Evolutionary conservation across 805 yeast genomes (phyloP), one percentile per base, ranked within the genome.

Genomic region (Brettanomyces naardenensis): DNA sequence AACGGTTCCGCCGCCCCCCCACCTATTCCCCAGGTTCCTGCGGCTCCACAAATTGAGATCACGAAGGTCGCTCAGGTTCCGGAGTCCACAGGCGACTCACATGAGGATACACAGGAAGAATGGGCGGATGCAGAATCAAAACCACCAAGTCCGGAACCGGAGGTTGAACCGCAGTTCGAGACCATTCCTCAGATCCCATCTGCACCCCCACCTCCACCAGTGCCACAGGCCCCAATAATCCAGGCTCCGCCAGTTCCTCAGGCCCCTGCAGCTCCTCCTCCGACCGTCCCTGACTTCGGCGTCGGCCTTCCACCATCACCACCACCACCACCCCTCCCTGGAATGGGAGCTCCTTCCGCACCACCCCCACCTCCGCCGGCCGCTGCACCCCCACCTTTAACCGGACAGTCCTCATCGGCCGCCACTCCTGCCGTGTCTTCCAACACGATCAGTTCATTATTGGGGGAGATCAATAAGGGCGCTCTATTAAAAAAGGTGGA

Each of bases 381-480:
- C 10, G 21, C 35, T n/a, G 44, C 47, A 15, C 56, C 59, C 3
- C 52, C 62, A 6, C 56, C 68, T 5, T 63, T 67, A 5, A 53
- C 64, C 22, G 54, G 61, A 18, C 54, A 62, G 4, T 9, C 4
- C 19, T n/a, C 56, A 5, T 45, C 64, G 7, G 49, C 62, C 19
- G 48, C 61, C 3, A 59, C 58, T 5, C 52, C 65, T 0, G 48
- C 60, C 3, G 58, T 59, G 5, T 49, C 65, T 0, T 48, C 59
- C 2, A 41, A 40, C 25, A 38, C 58, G 11, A 57, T 62, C 19
- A 56, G 56, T 20, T 60, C 66, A 31, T 54, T 79, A 19, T 60
- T 79, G 37, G 78, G 79, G 3, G 78, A 78, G 52, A 78, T 78
- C 37, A 61, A 63, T 9, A 61, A 69, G 1, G 86, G 86, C 3